A percentile compares a stretch with the other conserved stretches of the same genome.
Evolutionary conservation across 2,329 filamentous ascomycete genomes (phyloP).

Genomic region (Penicillium sp.): DNA sequence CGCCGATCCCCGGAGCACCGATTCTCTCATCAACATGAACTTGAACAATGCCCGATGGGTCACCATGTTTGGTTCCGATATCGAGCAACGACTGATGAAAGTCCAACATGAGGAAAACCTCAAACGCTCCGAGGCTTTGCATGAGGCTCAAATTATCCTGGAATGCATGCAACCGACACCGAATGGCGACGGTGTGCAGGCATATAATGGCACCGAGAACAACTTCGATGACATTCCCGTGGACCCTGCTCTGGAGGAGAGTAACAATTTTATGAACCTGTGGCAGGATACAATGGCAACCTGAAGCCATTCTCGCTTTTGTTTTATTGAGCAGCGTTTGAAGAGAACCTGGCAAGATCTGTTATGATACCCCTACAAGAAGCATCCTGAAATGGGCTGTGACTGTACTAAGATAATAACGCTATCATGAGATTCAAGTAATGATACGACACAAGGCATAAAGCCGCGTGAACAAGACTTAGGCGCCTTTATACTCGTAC

Average conservation of each 20-base stretch:
- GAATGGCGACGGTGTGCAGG: neutral
- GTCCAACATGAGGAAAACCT: conserved; percentile 54
- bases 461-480: conserved; percentile 1
- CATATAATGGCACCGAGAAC: neutral
- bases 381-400: neutral
- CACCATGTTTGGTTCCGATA: conserved; percentile 53
- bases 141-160: conserved; percentile 45
- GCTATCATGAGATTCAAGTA: neutral
- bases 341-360: neutral
- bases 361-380: conserved; percentile 8
- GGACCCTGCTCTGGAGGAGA: conserved; percentile 39
- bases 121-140: conserved; percentile 43
- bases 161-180: conserved; percentile 6
- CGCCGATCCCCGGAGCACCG: conserved; percentile 85
- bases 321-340: neutral
- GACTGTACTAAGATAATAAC: neutral
- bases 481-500: conserved; percentile 43
- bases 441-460: neutral
- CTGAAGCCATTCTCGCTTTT: neutral
- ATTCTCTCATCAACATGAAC: conserved; percentile 85
- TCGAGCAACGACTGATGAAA: conserved; percentile 45
- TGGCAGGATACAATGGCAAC: neutral
- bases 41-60: conserved; percentile 85
- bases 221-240: conserved; percentile 37
- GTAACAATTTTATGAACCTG: neutral